These are phyloP conservation scores for Diplodia sapinea DNA, from an alignment of 2,329 filamentous ascomycete species.

Conservation along the genomic window DNA sequence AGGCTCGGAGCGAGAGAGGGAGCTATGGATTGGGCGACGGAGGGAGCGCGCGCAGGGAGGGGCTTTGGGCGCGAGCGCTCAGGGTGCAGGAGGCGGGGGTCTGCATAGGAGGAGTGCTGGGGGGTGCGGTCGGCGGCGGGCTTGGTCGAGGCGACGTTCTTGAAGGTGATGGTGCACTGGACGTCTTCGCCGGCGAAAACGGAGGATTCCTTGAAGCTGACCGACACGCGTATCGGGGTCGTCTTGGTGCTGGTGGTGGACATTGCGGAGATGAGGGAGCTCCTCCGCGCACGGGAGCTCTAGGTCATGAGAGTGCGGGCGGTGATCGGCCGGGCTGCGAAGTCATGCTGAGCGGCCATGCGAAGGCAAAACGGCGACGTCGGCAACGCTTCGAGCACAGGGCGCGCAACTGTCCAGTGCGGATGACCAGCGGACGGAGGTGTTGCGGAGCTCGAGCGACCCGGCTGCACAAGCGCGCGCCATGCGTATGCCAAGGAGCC, in stretches of 20 bases:
- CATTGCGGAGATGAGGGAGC: conserved; percentile 31
- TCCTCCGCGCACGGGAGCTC: conserved; percentile 32
- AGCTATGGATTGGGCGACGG: conserved; percentile 36
- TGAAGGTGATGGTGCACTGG: conserved; percentile 95
- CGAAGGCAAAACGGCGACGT: background rate
- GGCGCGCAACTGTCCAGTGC: conserved; percentile 21
- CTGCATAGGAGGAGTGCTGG: conserved; percentile 40
- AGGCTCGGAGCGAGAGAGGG: conserved; percentile 46
- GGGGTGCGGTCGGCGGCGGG: conserved; percentile 41
- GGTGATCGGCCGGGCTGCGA: conserved; percentile 20
- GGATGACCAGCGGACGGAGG: conserved; percentile 26
- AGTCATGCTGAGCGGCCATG: conserved; percentile 22
- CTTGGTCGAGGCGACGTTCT: conserved; percentile 71
- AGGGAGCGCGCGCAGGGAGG: conserved; percentile 37
- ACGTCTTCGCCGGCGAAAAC: conserved; percentile 97
- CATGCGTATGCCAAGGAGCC: conserved; percentile 25
- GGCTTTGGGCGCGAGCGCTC: conserved; percentile 26
- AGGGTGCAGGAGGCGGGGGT: conserved; percentile 29
- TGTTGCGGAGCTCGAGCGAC: conserved; percentile 29
- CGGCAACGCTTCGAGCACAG: conserved; percentile 17
- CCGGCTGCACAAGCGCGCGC: conserved; percentile 12
- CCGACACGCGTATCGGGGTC: conserved; percentile 87
- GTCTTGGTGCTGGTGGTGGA: conserved; percentile 38
- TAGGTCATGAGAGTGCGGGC: conserved; percentile 31
- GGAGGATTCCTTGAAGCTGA: conserved; percentile 91